Evolutionary conservation across 2,329 filamentous ascomycete genomes (phyloP), one percentile per base, ranked within the genome.

Genomic region (Endocalyx cinctus): DNA sequence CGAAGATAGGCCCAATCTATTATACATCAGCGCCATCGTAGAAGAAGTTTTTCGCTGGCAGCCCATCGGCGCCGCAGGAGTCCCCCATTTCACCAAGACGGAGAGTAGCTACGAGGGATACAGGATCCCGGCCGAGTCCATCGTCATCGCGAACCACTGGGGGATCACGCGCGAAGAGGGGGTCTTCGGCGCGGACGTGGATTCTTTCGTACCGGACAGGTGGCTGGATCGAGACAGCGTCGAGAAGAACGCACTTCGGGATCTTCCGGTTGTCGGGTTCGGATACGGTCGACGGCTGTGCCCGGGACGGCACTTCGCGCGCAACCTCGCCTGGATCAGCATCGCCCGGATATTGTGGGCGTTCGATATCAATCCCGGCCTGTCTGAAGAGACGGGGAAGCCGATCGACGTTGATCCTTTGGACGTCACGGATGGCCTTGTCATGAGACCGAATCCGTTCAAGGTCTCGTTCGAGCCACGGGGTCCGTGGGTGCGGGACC

Each of bases 221-320:
- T 60, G 56, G 54, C 29, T 57, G 5, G 35, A 33, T 14, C 31
- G 43, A 6, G 34, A 26, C 2, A 34, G 37, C 2, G 19, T 17
- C 18, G 13, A 23, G 5, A 8, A 13, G 4, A 3, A 12, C 15
- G 33, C 33, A 14, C 31, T 51, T 13, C 49, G 47, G 20, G 46
- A 54, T 13, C 41, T 59, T 35, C 55, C 57, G 0, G 46, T 55
- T 2, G 45, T 51, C 1, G 60, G 62, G 8, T 72, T 74, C 33
- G 69, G 68, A 0, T 72, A 64, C 33, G 70, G 70, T 1, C 52
- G 67, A 4, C 51, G 70, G 2, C 52, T 66, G 1, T 63, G 59
- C 15, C 57, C 50, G 4, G 54, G 54, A 0, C 63, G 66, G 6
- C 61, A 69, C 37, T 59, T 75, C 16, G 67, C 69, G 2, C 63